Evolutionary conservation across 31 red algal genomes (phyloP).

Genomic region (Porphyra umbilicalis): DNA sequence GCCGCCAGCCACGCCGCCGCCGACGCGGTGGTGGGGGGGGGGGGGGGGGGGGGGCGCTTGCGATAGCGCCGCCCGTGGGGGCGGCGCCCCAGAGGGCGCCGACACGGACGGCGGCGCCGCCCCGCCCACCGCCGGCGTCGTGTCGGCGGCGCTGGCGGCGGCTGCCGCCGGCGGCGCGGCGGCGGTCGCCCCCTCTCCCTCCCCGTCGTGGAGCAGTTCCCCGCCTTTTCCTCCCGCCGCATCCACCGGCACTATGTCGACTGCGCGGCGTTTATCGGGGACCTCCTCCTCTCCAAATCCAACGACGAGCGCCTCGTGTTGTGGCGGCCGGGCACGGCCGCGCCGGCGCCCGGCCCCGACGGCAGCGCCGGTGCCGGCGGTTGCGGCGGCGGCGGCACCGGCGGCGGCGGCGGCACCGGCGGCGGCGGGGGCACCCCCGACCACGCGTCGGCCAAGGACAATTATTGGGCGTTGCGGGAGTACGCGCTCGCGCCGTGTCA

Average conservation of each 20-base stretch:
- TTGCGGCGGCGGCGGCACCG: not conserved
- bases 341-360: too few relatives aligned
- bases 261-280: conserved; percentile 81
- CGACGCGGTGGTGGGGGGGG: conserved; percentile 1
- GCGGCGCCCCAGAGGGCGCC: not conserved
- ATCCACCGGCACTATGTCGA: conserved; percentile 91
- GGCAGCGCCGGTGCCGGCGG: too few relatives aligned
- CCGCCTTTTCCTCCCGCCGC: conserved; percentile 47
- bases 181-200: conserved; percentile 3
- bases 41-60: not conserved
- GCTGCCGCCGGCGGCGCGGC: not conserved
- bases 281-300: conserved; percentile 82
- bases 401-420: not conserved
- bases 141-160: not conserved
- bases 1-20: conserved; percentile 49
- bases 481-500: not conserved
- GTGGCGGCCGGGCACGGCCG: conserved; percentile 56
- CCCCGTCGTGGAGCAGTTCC: conserved; percentile 76
- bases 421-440: not conserved
- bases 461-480: not conserved
- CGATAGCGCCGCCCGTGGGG: not conserved
- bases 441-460: not conserved
- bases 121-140: not conserved
- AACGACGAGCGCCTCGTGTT: conserved; percentile 77
- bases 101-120: not conserved